A percentile compares a stretch with the other conserved stretches of the same genome.
Evolutionary conservation across 1,284 basidiomycete species (phyloP).

Genomic region (Tylopilus orsonianus): DNA sequence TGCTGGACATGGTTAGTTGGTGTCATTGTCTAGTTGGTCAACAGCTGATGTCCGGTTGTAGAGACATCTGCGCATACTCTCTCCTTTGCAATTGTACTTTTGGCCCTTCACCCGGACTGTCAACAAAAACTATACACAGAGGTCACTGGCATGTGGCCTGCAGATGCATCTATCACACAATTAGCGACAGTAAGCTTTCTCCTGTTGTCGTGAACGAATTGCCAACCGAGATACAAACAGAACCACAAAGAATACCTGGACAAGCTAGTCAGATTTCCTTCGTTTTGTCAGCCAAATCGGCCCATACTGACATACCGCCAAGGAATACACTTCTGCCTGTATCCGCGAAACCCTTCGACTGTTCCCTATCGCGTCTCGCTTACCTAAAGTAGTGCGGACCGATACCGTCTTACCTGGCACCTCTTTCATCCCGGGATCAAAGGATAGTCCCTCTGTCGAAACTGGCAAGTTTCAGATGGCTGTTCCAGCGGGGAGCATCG

Average conservation of each 20-base stretch:
- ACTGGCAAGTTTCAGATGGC: slow-evolving; percentile 36
- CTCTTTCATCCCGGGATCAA: slow-evolving; percentile 33
- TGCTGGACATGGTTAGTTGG: slow-evolving; percentile 31
- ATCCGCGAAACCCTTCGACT: slow-evolving; percentile 46
- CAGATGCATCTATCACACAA: slow-evolving; percentile 25
- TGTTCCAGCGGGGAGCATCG: slow-evolving; percentile 40
- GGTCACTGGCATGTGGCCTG: slow-evolving; percentile 36
- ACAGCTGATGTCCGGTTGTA: slow-evolving; percentile 17
- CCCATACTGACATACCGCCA: background rate
- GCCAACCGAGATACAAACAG: slow-evolving; percentile 20
- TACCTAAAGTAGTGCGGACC: slow-evolving; percentile 40
- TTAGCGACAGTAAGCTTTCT: slow-evolving; percentile 15
- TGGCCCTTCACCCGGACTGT: slow-evolving; percentile 46
- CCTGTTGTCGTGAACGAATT: background rate
- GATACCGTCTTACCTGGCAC: slow-evolving; percentile 38
- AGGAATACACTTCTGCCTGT: slow-evolving; percentile 44
- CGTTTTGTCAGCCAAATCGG: background rate
- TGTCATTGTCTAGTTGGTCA: background rate
- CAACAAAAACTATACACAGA: slow-evolving; percentile 46
- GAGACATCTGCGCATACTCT: slow-evolving; percentile 48
- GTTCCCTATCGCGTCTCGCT: slow-evolving; percentile 38
- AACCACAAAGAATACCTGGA: slow-evolving; percentile 38
- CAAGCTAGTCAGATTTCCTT: slow-evolving; percentile 29
- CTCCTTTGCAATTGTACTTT: slow-evolving; percentile 39
- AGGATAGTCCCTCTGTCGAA: slow-evolving; percentile 27